These are phyloP conservation scores for Serendipita sp. DNA, from an alignment of 1,284 basidiomycete genomes.

Conservation along the genomic window DNA sequence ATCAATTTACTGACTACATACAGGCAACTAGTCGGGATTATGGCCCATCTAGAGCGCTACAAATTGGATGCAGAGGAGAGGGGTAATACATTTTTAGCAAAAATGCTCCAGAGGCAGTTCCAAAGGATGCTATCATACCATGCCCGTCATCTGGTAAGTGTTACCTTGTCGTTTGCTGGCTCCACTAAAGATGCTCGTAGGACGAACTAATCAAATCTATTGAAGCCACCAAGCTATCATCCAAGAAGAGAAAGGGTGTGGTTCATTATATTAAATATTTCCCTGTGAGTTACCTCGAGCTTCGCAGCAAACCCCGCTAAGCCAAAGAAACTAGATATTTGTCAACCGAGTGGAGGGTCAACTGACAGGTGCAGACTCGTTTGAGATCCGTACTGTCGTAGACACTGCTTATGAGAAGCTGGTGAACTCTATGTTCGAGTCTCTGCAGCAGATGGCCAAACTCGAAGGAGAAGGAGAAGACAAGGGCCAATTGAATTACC, in stretches of 20 bases:
- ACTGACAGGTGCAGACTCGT: constrained; percentile 58
- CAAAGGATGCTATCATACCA: constrained; percentile 56
- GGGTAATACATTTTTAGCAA: constrained; percentile 60
- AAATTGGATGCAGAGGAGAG: constrained; percentile 65
- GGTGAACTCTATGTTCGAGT: constrained; percentile 80
- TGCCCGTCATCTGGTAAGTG: constrained; percentile 63
- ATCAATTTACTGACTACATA: constrained; percentile 6
- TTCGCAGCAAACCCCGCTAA: background rate
- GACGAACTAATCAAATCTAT: constrained; percentile 80
- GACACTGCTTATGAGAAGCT: constrained; percentile 81
- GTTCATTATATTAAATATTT: constrained; percentile 90
- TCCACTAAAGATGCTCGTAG: constrained; percentile 26
- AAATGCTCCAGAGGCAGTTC: constrained; percentile 70
- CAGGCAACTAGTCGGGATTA: constrained; percentile 78
- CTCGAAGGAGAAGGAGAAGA: constrained; percentile 81
- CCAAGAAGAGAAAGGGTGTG: constrained; percentile 85
- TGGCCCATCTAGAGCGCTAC: constrained; percentile 69
- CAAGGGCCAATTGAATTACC: constrained; percentile 92
- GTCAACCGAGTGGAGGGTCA: constrained; percentile 76
- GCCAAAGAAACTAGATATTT: constrained; percentile 32
- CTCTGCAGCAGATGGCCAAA: constrained; percentile 88
- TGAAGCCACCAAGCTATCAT: constrained; percentile 79
- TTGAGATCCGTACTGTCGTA: constrained; percentile 67
- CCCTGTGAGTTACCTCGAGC: constrained; percentile 35
- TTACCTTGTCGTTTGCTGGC: background rate